Evolutionary conservation across 495 filamentous ascomycete species (phyloP).

Genomic region (Rhizodiscina lignyota): DNA sequence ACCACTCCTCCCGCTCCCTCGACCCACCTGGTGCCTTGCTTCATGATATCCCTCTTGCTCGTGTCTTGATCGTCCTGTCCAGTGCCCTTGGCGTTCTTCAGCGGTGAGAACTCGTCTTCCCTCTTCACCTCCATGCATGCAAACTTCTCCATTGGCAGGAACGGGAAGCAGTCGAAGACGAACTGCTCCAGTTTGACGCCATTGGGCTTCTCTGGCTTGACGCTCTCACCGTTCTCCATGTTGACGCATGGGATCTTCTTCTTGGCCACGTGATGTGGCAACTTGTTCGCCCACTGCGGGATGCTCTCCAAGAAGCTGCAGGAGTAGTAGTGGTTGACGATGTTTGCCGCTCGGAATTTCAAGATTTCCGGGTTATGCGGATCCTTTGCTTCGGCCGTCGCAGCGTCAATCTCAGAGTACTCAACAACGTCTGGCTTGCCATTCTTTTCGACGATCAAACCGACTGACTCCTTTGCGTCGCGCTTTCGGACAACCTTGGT

Average conservation of each 20-base stretch:
- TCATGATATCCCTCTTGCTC: conserved; percentile 73
- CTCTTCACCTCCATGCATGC: conserved; percentile 90
- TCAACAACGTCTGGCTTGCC: conserved; percentile 96
- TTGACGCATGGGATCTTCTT: conserved; percentile 96
- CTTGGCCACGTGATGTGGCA: conserved; percentile 87
- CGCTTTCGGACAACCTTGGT: conserved; percentile 99
- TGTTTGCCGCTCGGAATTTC: conserved; percentile 95
- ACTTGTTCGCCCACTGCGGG: conserved; percentile 62
- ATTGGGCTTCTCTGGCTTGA: conserved; percentile 88
- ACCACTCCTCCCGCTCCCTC: conserved; percentile 63
- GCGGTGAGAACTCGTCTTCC: conserved; percentile 94
- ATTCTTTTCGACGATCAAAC: conserved; percentile 85
- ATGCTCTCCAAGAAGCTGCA: conserved; percentile 86
- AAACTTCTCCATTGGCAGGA: conserved; percentile 73
- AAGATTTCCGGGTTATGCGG: conserved; percentile 65
- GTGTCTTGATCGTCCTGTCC: conserved; percentile 91
- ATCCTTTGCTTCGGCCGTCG: conserved; percentile 76
- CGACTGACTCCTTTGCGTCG: conserved; percentile 89
- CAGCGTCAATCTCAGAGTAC: conserved; percentile 91
- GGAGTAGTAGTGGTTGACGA: conserved; percentile 99
- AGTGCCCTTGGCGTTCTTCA: conserved; percentile 89
- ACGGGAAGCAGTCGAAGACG: conserved; percentile 95
- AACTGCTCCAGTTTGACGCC: conserved; percentile 99
- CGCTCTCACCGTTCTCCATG: conserved; percentile 50
- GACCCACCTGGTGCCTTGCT: conserved; percentile 73